Evolutionary conservation across 495 filamentous ascomycete genomes (phyloP).

Genomic region (Penicillium chermesinum): DNA sequence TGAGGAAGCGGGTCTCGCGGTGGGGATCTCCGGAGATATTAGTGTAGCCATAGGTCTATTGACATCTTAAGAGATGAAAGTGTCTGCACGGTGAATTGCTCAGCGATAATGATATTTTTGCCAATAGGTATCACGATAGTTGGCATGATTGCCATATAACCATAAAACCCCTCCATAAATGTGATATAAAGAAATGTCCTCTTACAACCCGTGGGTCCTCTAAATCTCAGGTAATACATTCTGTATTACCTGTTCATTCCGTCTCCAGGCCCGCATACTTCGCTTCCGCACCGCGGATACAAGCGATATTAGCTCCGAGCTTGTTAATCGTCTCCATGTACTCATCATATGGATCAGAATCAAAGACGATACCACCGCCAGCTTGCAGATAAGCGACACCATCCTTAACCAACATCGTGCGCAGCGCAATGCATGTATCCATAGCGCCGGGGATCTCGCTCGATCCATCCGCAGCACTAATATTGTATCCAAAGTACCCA

Average conservation of each 20-base stretch:
- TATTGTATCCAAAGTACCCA: slow-evolving; percentile 61
- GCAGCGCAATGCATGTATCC: slow-evolving; percentile 97
- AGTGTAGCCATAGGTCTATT: not conserved
- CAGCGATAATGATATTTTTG: not conserved
- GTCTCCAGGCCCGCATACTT: slow-evolving; percentile 54
- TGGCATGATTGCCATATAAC: not conserved
- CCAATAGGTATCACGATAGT: not conserved
- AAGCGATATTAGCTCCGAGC: slow-evolving; percentile 78
- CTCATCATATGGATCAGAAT: slow-evolving; percentile 90
- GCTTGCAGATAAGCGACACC: slow-evolving; percentile 90
- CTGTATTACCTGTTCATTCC: no score
- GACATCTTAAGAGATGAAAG: not conserved
- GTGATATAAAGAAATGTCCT: no score
- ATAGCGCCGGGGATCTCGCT: slow-evolving; percentile 69
- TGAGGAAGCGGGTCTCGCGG: slow-evolving; percentile 15
- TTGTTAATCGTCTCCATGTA: slow-evolving; percentile 98
- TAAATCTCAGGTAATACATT: no score
- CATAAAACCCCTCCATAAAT: no score
- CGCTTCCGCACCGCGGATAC: slow-evolving; percentile 78
- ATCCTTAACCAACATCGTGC: slow-evolving; percentile 94
- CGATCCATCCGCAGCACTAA: slow-evolving; percentile 32
- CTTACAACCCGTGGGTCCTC: no score
- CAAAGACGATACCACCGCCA: slow-evolving; percentile 95
- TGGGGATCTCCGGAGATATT: slow-evolving; percentile 13
- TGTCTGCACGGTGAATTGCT: not conserved